Base-by-base conservation (phyloP, 2,329 filamentous ascomycete species). In the Penicillium sumatraense region DNA sequence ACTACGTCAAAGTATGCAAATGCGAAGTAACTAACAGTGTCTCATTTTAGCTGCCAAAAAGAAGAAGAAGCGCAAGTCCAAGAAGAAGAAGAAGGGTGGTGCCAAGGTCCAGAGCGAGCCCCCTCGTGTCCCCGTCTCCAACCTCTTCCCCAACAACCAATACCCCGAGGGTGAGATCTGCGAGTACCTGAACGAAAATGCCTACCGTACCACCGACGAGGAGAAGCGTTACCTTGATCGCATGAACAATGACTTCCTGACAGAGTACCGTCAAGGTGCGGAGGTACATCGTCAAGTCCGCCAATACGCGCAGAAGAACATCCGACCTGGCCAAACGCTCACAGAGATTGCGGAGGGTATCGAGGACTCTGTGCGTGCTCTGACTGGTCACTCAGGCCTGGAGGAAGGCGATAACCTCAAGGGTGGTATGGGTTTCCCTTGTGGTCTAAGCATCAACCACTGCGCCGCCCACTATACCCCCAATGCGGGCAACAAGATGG, bases 201-300 rank as follows among this genome's bases (percentile, higher is more conserved):
- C 82, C 36, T 90, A 87, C 73, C 86, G 91, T 54, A 95, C 89
- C 3, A 96, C 91, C 11, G 86, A 81, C 72, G 91, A 93, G 74
- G 91, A 96, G 80, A 92, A 93, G 78, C 85, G 90, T 50, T 86
- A 93, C 68, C 81, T 93, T 51, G 89, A 93, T 73, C 89, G 89
- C 68, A 85, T 91, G 79, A 89, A 91, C 73, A 86, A 85, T 64
- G 88, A 93, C 60, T 93, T 91, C 78, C 76, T 96, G 49, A 81
- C 83, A 57, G 91, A 96, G 68, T 96, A 93, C 73, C 87, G 91
- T 58, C 85, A 93, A 67, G 91, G 86, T 44, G 90, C 91, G n/a
- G 91, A 96, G 76, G 85, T 91, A n/a, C 91, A 96, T 73, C 86
- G 91, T 53, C 89, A 96, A 72, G 91, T 95, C 54, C 87, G 91